phyloP scores from a whole-genome alignment of 2,329 filamentous ascomycete genomes.

The Thielaviopsis euricoi region DNA sequence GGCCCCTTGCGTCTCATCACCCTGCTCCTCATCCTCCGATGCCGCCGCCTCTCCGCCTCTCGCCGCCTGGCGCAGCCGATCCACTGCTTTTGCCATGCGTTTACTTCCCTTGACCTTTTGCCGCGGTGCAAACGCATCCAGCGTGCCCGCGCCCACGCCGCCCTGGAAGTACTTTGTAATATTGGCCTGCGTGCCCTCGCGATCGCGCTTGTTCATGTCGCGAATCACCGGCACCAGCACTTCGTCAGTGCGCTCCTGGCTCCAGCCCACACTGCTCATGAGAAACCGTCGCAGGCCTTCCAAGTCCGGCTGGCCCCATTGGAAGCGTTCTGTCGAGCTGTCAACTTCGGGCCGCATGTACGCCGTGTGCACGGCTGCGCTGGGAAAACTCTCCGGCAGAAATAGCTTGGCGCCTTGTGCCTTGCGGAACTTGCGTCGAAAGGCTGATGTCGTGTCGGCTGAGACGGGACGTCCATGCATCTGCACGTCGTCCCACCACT shows the following conservation, averaged over 20 bases:
- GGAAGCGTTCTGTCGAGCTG: constrained; percentile 57
- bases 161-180: constrained; percentile 89
- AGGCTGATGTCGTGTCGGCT: constrained; percentile 42
- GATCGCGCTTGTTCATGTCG: constrained; percentile 80
- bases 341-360: constrained; percentile 84
- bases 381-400: constrained; percentile 65
- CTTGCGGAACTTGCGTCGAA: constrained; percentile 75
- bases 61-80: constrained; percentile 34
- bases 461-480: constrained; percentile 44
- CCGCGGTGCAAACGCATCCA: constrained; percentile 53
- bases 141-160: constrained; percentile 48
- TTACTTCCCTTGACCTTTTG: constrained; percentile 48
- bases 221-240: constrained; percentile 87
- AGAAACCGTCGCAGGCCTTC: constrained; percentile 70
- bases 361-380: constrained; percentile 58
- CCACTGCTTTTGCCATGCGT: constrained; percentile 61
- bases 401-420: constrained; percentile 72
- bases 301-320: constrained; percentile 91
- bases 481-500: constrained; percentile 80
- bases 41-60: background rate
- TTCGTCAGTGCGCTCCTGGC: constrained; percentile 80
- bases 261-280: constrained; percentile 88
- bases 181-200: constrained; percentile 87
- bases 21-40: background rate
- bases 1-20: background rate